Evolutionary conservation across 495 filamentous ascomycete genomes (phyloP).

Genomic region (Podospora sp.): DNA sequence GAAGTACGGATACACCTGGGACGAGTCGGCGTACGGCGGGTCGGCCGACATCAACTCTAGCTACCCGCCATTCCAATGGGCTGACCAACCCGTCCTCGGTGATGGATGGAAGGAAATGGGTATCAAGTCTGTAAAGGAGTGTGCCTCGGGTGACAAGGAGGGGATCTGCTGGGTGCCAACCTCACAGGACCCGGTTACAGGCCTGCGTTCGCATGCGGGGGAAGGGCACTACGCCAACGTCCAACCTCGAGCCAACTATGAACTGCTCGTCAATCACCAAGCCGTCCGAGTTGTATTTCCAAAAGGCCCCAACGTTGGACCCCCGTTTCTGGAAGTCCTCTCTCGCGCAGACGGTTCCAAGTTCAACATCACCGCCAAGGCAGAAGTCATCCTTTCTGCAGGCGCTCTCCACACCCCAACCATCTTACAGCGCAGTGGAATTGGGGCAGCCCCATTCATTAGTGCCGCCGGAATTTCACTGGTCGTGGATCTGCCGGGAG

Average conservation of each 20-base stretch:
- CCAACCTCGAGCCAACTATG: slow-evolving; percentile 37
- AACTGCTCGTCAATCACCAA: slow-evolving; percentile 39
- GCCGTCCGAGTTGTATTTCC: slow-evolving; percentile 30
- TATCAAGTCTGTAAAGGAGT: slow-evolving; percentile 21
- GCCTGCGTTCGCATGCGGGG: slow-evolving; percentile 41
- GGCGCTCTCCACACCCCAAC: slow-evolving; percentile 44
- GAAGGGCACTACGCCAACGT: slow-evolving; percentile 42
- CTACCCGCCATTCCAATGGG: slow-evolving; percentile 32
- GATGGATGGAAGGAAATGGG: slow-evolving; percentile 28
- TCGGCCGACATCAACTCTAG: slow-evolving; percentile 25
- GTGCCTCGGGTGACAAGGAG: slow-evolving; percentile 32
- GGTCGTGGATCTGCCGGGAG: slow-evolving; percentile 5
- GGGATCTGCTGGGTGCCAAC: slow-evolving; percentile 33
- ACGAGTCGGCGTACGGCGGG: slow-evolving; percentile 29
- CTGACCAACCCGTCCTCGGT: slow-evolving; percentile 15
- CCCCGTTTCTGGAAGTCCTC: slow-evolving; percentile 29
- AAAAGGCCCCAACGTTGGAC: slow-evolving; percentile 18
- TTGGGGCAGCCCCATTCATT: background rate
- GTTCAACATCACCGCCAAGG: slow-evolving; percentile 27
- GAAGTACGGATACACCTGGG: slow-evolving; percentile 32
- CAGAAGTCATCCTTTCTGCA: slow-evolving; percentile 11
- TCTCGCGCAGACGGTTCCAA: slow-evolving; percentile 22
- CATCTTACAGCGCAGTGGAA: slow-evolving; percentile 6
- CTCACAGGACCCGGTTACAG: slow-evolving; percentile 37
- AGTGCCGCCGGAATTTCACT: background rate